These are phyloP conservation scores for Sphagnum magellanicum DNA, from an alignment of 228 moss, liverwort and hornwort genomes.

Conservation along the genomic window DNA sequence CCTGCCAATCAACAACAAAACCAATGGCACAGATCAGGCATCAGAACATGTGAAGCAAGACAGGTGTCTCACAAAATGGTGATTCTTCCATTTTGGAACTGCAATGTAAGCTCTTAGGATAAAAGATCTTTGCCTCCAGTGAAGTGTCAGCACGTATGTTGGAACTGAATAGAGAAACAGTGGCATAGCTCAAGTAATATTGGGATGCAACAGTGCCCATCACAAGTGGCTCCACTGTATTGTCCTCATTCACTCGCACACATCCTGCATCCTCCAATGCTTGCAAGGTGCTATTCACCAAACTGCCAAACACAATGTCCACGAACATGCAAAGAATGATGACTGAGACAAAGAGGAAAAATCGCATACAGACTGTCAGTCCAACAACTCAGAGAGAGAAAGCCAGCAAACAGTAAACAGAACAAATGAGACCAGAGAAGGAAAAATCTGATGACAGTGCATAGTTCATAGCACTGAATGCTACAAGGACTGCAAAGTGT, in stretches of 20 bases:
- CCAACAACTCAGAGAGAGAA: no score
- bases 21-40: conserved; percentile 64
- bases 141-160: conserved; percentile 79
- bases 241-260: conserved; percentile 77
- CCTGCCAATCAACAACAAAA: conserved; percentile 26
- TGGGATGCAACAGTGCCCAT: conserved; percentile 92
- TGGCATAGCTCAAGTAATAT: conserved; percentile 93
- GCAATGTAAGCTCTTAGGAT: no score
- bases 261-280: conserved; percentile 92
- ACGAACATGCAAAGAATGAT: no score
- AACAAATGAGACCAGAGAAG: no score
- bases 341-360: no score
- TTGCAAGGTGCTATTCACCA: conserved; percentile 79
- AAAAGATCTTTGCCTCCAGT: conserved; percentile 44
- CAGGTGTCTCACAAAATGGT: no score
- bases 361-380: no score
- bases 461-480: no score
- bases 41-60: conserved; percentile 38
- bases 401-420: no score
- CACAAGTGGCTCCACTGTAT: conserved; percentile 81
- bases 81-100: no score
- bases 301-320: conserved; percentile 26
- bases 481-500: no score
- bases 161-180: conserved; percentile 86
- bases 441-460: no score